Evolutionary conservation across 2,329 filamentous ascomycete species (phyloP).

Genomic region (Zymoseptoria crescenta): DNA sequence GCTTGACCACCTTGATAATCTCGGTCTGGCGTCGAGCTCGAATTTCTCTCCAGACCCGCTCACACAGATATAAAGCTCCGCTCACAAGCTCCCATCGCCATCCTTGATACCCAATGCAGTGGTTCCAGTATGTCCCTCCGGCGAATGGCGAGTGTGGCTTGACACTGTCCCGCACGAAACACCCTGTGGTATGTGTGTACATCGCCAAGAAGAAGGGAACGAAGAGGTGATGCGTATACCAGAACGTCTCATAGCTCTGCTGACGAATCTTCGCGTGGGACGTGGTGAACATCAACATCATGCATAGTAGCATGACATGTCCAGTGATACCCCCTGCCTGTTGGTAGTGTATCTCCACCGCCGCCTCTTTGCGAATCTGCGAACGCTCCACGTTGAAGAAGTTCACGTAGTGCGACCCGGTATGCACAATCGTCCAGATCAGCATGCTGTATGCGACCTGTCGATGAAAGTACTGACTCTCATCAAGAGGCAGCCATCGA

Average conservation of each 20-base stretch:
- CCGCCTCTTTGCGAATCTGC: slow-evolving; percentile 71
- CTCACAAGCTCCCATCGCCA: slow-evolving; percentile 95
- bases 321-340: slow-evolving; percentile 88
- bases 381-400: slow-evolving; percentile 91
- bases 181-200: slow-evolving; percentile 92
- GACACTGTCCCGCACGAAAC: slow-evolving; percentile 82
- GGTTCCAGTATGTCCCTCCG: slow-evolving; percentile 71
- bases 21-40: slow-evolving; percentile 74
- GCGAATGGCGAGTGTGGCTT: slow-evolving; percentile 75
- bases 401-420: slow-evolving; percentile 84
- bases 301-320: slow-evolving; percentile 97
- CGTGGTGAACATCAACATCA: slow-evolving; percentile 97
- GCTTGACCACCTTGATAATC: slow-evolving; percentile 88
- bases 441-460: slow-evolving; percentile 87
- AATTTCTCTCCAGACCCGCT: slow-evolving; percentile 87
- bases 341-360: slow-evolving; percentile 84
- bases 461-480: slow-evolving; percentile 93
- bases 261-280: slow-evolving; percentile 89
- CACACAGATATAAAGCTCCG: slow-evolving; percentile 75
- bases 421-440: slow-evolving; percentile 72
- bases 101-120: slow-evolving; percentile 90
- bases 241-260: slow-evolving; percentile 96
- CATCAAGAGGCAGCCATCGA: slow-evolving; percentile 84
- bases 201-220: slow-evolving; percentile 88
- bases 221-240: slow-evolving; percentile 99